Percentiles rank a stretch among this genome's conserved stretches.
These are phyloP conservation scores for Fonsecaea pedrosoi DNA, from an alignment of 2,329 filamentous ascomycete species.

Conservation along the genomic window DNA sequence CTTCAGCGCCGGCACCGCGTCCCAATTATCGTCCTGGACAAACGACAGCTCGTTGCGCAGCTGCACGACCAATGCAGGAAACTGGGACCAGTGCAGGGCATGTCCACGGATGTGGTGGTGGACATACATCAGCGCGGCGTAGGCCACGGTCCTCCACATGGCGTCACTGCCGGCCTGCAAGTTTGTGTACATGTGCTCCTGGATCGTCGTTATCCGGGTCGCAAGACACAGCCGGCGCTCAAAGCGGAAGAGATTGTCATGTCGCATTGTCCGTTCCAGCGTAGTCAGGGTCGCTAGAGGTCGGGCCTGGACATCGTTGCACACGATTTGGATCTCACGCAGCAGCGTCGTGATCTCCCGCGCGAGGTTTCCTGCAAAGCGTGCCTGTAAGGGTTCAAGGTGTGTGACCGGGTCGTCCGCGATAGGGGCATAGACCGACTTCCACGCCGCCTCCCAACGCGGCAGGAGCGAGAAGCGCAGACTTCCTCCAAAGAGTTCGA, in stretches of 20 bases:
- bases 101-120: slow-evolving; percentile 26
- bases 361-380: slow-evolving; percentile 15
- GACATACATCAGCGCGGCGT: slow-evolving; percentile 23
- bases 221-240: slow-evolving; percentile 24
- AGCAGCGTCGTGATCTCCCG: slow-evolving; percentile 10
- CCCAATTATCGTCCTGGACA: neutral
- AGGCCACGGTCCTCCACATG: slow-evolving; percentile 16
- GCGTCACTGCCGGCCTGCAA: neutral
- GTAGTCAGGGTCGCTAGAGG: slow-evolving; percentile 12
- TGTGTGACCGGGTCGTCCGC: slow-evolving; percentile 21
- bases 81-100: slow-evolving; percentile 9
- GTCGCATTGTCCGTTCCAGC: slow-evolving; percentile 16
- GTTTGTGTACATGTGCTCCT: neutral
- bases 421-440: slow-evolving; percentile 13
- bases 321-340: slow-evolving; percentile 24
- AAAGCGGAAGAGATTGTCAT: slow-evolving; percentile 20
- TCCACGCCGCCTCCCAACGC: slow-evolving; percentile 21
- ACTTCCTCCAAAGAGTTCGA: slow-evolving; percentile 21
- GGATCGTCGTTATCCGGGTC: slow-evolving; percentile 10
- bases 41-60: slow-evolving; percentile 14
- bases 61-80: slow-evolving; percentile 17
- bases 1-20: slow-evolving; percentile 17
- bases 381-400: slow-evolving; percentile 22
- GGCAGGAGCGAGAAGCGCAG: slow-evolving; percentile 20
- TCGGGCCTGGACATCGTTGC: slow-evolving; percentile 20